Conservation (phyloP, 2,329 filamentous ascomycete genomes). For the Sphaerostilbella broomeana region DNA sequence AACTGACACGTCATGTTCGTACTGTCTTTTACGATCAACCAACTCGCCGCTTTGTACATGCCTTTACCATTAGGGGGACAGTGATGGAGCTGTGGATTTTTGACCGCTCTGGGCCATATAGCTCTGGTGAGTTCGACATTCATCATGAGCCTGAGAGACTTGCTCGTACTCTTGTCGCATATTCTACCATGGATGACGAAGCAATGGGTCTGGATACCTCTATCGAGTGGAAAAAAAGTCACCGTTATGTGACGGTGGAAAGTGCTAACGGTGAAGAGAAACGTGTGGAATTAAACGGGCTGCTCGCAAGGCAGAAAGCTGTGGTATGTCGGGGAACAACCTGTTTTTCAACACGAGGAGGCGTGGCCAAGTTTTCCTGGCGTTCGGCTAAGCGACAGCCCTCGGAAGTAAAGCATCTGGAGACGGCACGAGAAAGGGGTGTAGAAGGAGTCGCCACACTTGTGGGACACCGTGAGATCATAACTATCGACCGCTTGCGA, state of each 20-base stretch:
- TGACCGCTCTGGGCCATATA: constrained; percentile 17
- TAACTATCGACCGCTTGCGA: no score
- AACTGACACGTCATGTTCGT: constrained; percentile 16
- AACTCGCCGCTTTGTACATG: constrained; percentile 18
- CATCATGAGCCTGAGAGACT: constrained; percentile 15
- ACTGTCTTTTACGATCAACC: constrained; percentile 15
- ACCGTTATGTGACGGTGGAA: constrained; percentile 14
- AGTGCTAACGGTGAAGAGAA: no score
- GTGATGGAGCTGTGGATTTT: constrained; percentile 21
- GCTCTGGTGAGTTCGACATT: constrained; percentile 15
- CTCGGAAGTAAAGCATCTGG: constrained; percentile 15
- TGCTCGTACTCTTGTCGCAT: constrained; percentile 17
- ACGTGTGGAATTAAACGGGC: no score
- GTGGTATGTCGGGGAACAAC: constrained; percentile 10
- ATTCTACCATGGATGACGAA: constrained; percentile 16
- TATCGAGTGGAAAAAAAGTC: constrained; percentile 1
- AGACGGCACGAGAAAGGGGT: constrained; percentile 11
- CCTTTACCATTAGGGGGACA: constrained; percentile 9
- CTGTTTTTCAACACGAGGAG: constrained; percentile 12
- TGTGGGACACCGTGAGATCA: no score
- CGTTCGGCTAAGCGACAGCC: constrained; percentile 1
- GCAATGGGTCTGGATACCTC: constrained; percentile 15
- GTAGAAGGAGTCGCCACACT: constrained; percentile 16
- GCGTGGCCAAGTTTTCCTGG: constrained; percentile 17
- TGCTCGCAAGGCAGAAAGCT: no score